A percentile compares a stretch with the other conserved stretches of the same genome.
phyloP scores from a whole-genome alignment of 768 basidiomycete genomes.

The Termitomyces sp. region DNA sequence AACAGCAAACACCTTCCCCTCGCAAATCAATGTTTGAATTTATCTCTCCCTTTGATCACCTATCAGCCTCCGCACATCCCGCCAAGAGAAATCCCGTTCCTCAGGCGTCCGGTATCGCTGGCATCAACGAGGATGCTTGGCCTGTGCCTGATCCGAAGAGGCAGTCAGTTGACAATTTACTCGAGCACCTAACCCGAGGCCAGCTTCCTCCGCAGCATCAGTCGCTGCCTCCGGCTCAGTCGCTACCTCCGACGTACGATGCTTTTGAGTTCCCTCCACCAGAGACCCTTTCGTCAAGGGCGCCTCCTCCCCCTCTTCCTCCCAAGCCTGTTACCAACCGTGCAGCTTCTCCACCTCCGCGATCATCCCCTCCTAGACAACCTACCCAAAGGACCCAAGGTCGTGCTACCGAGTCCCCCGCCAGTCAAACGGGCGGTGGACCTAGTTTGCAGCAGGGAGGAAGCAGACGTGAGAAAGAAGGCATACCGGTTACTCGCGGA shows the following conservation, averaged over 20 bases:
- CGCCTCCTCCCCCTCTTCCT: slow-evolving; percentile 61
- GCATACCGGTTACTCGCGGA: slow-evolving; percentile 60
- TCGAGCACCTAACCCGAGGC: slow-evolving; percentile 64
- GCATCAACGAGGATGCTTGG: slow-evolving; percentile 62
- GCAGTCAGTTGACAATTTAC: slow-evolving; percentile 77
- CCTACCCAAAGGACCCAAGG: slow-evolving; percentile 45
- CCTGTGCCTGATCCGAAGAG: slow-evolving; percentile 60
- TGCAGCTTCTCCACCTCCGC: slow-evolving; percentile 56
- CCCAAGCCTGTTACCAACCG: slow-evolving; percentile 47
- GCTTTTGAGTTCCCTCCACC: slow-evolving; percentile 45
- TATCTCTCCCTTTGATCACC: slow-evolving; percentile 78
- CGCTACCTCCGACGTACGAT: slow-evolving; percentile 38
- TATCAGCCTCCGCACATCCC: slow-evolving; percentile 43
- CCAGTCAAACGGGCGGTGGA: slow-evolving; percentile 32
- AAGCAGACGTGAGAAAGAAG: slow-evolving; percentile 61
- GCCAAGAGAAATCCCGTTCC: slow-evolving; percentile 73
- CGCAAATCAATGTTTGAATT: slow-evolving; percentile 85
- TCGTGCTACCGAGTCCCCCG: slow-evolving; percentile 47
- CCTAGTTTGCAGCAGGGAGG: slow-evolving; percentile 17
- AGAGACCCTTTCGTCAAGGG: slow-evolving; percentile 36
- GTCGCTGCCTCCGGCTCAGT: slow-evolving; percentile 31
- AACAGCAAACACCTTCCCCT: slow-evolving; percentile 54
- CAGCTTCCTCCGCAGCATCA: slow-evolving; percentile 30
- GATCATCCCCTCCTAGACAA: slow-evolving; percentile 56
- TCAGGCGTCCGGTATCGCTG: slow-evolving; percentile 34